These are phyloP conservation scores for Stephanodiscus minutulus DNA, from an alignment of 108 stramenopile species.

Conservation along the genomic window DNA sequence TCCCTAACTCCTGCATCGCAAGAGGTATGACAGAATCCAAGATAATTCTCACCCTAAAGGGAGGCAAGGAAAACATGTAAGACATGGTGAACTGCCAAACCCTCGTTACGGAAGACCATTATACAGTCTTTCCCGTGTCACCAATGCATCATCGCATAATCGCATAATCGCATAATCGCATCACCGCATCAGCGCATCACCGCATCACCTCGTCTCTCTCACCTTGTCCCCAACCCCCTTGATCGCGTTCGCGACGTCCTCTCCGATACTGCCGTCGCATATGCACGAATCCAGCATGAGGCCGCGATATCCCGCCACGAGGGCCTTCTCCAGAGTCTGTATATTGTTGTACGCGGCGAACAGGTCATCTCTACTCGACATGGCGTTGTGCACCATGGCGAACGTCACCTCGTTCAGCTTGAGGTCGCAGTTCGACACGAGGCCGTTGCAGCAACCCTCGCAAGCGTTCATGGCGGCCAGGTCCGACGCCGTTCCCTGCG, in stretches of 20 bases:
- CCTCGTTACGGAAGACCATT: no score
- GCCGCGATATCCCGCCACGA: slow-evolving; percentile 71
- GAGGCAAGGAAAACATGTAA: background rate
- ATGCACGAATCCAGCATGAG: slow-evolving; percentile 70
- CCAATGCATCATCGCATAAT: no score
- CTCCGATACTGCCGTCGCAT: slow-evolving; percentile 50
- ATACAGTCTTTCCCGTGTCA: no score
- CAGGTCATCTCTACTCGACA: slow-evolving; percentile 53
- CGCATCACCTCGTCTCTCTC: background rate
- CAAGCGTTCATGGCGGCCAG: slow-evolving; percentile 13
- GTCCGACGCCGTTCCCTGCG: background rate
- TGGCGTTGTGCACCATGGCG: slow-evolving; percentile 71
- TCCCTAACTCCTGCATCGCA: slow-evolving; percentile 63
- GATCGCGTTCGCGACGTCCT: background rate
- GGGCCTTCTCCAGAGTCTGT: slow-evolving; percentile 56
- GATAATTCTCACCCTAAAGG: slow-evolving; percentile 2
- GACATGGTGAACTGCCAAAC: background rate
- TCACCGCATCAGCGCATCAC: no score
- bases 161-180: no score
- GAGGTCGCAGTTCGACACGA: slow-evolving; percentile 61
- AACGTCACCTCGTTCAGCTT: slow-evolving; percentile 62
- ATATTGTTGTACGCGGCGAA: slow-evolving; percentile 61
- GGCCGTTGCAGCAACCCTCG: slow-evolving; percentile 65
- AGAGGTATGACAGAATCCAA: slow-evolving; percentile 58
- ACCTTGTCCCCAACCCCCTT: slow-evolving; percentile 10